These are phyloP conservation scores for Exophiala sp. DNA, from an alignment of 2,329 filamentous ascomycete genomes.

Conservation along the genomic window DNA sequence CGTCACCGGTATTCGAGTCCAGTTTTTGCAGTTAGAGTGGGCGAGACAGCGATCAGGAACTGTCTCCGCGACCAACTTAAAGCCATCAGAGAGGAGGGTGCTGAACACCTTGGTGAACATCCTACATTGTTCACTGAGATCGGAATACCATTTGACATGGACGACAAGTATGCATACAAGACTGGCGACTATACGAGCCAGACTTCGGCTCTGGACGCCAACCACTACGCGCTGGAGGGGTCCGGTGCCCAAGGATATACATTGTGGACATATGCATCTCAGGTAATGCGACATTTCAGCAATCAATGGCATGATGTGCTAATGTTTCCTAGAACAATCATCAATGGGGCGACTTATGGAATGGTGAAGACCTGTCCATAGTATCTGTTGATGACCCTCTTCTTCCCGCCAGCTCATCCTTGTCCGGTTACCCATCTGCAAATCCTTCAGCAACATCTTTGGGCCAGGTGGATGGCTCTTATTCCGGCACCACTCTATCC, in stretches of 20 bases:
- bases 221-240: conserved; percentile 86
- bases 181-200: conserved; percentile 94
- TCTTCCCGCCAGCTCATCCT: conserved; percentile 35
- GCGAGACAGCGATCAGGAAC: conserved; percentile 89
- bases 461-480: conserved; percentile 44
- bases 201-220: conserved; percentile 87
- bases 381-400: conserved; percentile 74
- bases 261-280: conserved; percentile 76
- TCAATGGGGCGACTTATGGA: conserved; percentile 88
- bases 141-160: conserved; percentile 98
- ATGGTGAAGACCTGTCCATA: conserved; percentile 92
- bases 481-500: conserved; percentile 47
- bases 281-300: conserved; percentile 44
- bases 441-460: conserved; percentile 36
- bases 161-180: conserved; percentile 89
- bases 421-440: conserved; percentile 31
- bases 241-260: conserved; percentile 78
- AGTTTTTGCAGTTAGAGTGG: conserved; percentile 85
- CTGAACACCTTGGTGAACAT: conserved; percentile 81
- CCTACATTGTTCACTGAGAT: conserved; percentile 91
- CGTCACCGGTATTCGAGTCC: conserved; percentile 83
- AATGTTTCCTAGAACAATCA: conserved; percentile 65
- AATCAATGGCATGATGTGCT: background rate
- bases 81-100: conserved; percentile 75
- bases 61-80: conserved; percentile 83